Base-by-base conservation (phyloP, 371 early-diverging fungal species). In the Haplosporangium sp. region DNA sequence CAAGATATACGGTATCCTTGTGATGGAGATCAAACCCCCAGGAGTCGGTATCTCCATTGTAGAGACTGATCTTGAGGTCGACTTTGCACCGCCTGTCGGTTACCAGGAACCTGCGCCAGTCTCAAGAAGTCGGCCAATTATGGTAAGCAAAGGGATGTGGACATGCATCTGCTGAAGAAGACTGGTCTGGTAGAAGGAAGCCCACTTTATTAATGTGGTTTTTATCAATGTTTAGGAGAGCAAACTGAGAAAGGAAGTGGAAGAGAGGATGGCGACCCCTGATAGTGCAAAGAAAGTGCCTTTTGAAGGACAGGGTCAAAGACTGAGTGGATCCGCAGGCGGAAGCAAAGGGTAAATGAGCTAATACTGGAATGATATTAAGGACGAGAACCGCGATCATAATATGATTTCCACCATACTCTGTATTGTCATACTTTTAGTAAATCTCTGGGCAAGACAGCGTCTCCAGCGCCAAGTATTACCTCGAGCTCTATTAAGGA, bases 21-120 rank as follows among this genome's bases (percentile, higher is more conserved):
- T 99, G 5, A 82, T 97, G 73, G 98, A 99, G 74, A 94, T 95
- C 23, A 92, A 94, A 69, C 99, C 99, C 29, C 82, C 70, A 16
- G 91, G 87, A 59, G 85, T 82, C 4, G 96, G 95, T 37, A 95
- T 99, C 61, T 96, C 95, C 29, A 96, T 99, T 69, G 91, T 99
- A 9, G 99, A 99, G 82, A 99, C 99, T 0, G 99, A 99, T 89
- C 83, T 99, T 55, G 96, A 96, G 85, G 96, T 96, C 1, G 99
- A 99, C 70, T 99, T 99, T 86, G 98, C 96, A 5, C 91, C 99
- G 21, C 99, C 99, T 14, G 83, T 97, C 0, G 99, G 99, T 6
- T 99, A 99, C 83, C 91, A 93, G 41, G 99, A 99, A 79, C 97
- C 98, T 7, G 71, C 81, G 55, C 82, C 86, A 52, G 77, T 73